Percentiles rank a stretch among this genome's conserved stretches.
Conservation (phyloP, 805 yeast genomes). For the Lipomyces kockii region DNA sequence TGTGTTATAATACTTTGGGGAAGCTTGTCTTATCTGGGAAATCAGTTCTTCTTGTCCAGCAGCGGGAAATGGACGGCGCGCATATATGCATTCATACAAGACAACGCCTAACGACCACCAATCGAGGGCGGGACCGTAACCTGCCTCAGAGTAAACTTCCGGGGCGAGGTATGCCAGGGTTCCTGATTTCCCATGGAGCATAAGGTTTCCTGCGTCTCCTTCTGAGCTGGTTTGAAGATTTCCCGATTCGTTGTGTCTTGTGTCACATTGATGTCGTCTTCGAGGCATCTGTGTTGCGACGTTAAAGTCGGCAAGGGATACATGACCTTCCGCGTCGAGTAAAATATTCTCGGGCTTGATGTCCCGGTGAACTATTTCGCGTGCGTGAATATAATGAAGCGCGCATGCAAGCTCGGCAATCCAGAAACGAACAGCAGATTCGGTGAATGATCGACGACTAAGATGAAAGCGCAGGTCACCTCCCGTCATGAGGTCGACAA, state of each 20-base stretch:
- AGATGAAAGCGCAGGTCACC: conserved; percentile 44
- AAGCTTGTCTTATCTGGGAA: conserved; percentile 17
- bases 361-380: conserved; percentile 35
- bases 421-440: conserved; percentile 39
- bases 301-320: conserved; percentile 60
- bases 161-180: conserved; percentile 43
- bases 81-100: conserved; percentile 43
- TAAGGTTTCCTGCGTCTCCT: background rate
- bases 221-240: background rate
- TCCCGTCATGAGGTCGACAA: conserved; percentile 41
- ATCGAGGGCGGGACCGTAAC: conserved; percentile 41
- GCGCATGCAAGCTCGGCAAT: conserved; percentile 44
- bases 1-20: conserved; percentile 34
- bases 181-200: conserved; percentile 39
- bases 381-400: conserved; percentile 36
- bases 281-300: conserved; percentile 44
- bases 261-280: background rate
- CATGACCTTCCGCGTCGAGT: conserved; percentile 68
- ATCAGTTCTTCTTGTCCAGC: conserved; percentile 13
- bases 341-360: conserved; percentile 49
- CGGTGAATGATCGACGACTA: conserved; percentile 37
- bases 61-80: conserved; percentile 40
- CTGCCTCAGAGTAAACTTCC: conserved; percentile 38
- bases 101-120: conserved; percentile 47
- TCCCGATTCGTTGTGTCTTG: background rate